These are phyloP conservation scores for carrot (Daucus carota) DNA, from an alignment of 129 eudicot species.

Conservation along the genomic window DH1_v3.0 NC_030384.2:46121001-46121500, in stretches of 20 bases:
- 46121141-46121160: neutral
- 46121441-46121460: neutral
- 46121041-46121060: neutral
- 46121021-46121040: neutral
- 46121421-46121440: neutral
- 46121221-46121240: no score
- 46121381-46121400: no score
- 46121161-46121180: neutral
- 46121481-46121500: neutral
- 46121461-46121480: neutral
- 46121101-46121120: conserved; percentile 2
- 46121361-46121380: no score
- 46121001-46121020: neutral
- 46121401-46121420: no score
- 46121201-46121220: no score
- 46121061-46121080: neutral
- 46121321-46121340: no score
- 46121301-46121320: no score
- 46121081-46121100: neutral
- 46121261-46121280: no score
- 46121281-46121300: no score
- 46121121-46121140: neutral
- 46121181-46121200: neutral
- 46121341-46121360: no score
- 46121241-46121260: no score